A percentile compares a stretch with the other conserved stretches of the same genome.
Conservation (phyloP, 2,329 filamentous ascomycete species). For the Penicillium glabrum region DNA sequence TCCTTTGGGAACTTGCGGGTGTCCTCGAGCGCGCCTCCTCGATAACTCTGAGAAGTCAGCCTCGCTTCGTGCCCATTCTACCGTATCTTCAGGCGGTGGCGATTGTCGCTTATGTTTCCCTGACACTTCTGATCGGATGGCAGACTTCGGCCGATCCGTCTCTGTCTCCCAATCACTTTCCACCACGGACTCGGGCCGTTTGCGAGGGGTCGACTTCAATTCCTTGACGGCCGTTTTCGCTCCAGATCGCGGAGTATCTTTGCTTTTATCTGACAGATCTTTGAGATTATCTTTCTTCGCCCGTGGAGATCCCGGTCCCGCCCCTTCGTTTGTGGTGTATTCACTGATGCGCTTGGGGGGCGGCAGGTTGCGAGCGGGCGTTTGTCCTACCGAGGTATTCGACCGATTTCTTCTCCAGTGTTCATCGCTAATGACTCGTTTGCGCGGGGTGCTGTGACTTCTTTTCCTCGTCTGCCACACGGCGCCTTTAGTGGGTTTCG, state of each 20-base stretch:
- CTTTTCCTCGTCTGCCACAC: constrained; percentile 28
- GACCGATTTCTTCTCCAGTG: constrained; percentile 67
- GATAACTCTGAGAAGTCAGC: constrained; percentile 42
- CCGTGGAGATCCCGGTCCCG: constrained; percentile 20
- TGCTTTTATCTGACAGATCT: constrained; percentile 21
- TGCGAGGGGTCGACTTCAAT: constrained; percentile 16
- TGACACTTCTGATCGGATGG: constrained; percentile 6
- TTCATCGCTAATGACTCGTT: constrained; percentile 88
- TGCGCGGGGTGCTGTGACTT: constrained; percentile 70
- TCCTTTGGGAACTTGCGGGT: constrained; percentile 38
- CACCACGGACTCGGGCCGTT: constrained; percentile 19
- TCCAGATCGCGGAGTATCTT: constrained; percentile 28
- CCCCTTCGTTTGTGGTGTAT: constrained; percentile 36
- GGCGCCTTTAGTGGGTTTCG: constrained; percentile 17
- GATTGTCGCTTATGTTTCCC: constrained; percentile 26
- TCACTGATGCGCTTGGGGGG: constrained; percentile 44
- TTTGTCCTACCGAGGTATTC: constrained; percentile 31
- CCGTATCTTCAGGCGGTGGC: constrained; percentile 27
- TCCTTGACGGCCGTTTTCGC: constrained; percentile 26
- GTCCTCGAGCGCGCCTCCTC: constrained; percentile 33
- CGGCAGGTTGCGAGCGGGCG: constrained; percentile 40
- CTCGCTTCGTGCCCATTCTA: constrained; percentile 39
- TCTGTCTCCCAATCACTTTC: constrained; percentile 21
- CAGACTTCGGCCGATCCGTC: constrained; percentile 20
- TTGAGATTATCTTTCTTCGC: constrained; percentile 28